Evolutionary conservation across 495 filamentous ascomycete species (phyloP), one percentile per base, ranked within the genome.

Genomic region (Annulohypoxylon bovei): DNA sequence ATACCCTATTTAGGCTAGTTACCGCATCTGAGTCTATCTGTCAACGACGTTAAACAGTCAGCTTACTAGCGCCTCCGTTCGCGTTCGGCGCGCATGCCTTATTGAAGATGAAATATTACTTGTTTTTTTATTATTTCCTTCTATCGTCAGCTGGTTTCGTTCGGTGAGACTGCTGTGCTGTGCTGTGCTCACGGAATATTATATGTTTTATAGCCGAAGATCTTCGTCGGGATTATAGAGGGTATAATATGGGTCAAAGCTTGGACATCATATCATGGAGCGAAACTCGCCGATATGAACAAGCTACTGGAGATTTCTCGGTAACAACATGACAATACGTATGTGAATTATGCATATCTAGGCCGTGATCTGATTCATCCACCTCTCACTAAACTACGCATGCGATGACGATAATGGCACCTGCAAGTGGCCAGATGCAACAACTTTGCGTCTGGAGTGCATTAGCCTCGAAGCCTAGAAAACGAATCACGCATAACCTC

Each of bases 361-460:
- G 23, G 18, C 40, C 22, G 59, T 61, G 64, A 72, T 68, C 64
- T 68, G 55, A 72, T 68, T 68, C 59, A 72, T 42, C 63, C 39
- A 71, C 42, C 58, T 46, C 60, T 60, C 35, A 42, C 54, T 53
- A 53, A 22, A 50, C 32, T 54, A 28, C 52, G 55, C 61, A 56
- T 61, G 42, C 61, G 32, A 72, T 72, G 69, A 68, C 64, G 64
- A 65, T 65, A 67, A 44, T 52, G 65, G 55, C 35, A 72, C 40
- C 55, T 65, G 55, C 54, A 54, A 65, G 61, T 68, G 60, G 23
- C 65, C 55, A 72, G 55, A 65, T 72, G 61, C 56, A 64, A 67
- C 59, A 68, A 64, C 67, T 56, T 68, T 68, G 60, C 60, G 49
- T 65, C 59, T 72, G 64, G 64, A 72, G 70, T 67, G 70, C 70